Conservation (phyloP, 257 asterid genomes). For the Salvia splendens region DNA sequence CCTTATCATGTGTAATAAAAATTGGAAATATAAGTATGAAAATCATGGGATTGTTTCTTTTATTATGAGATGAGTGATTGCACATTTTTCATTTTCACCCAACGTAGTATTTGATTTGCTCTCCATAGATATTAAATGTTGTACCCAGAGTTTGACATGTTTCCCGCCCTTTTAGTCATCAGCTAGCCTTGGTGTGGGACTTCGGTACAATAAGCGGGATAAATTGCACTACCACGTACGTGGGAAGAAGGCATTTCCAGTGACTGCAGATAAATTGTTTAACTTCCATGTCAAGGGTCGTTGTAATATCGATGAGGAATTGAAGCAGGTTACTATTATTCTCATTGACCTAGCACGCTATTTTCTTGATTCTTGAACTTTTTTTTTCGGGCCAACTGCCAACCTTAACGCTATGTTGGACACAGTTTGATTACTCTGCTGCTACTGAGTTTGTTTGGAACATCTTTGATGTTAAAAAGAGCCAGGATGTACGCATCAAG, state of each 20-base stretch:
- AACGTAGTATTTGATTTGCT: neutral
- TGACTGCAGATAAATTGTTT: conserved; percentile 51
- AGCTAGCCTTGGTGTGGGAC: conserved; percentile 62
- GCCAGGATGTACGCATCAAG: conserved; percentile 79
- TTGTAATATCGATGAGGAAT: conserved; percentile 56
- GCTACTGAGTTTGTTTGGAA: conserved; percentile 77
- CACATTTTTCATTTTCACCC: neutral
- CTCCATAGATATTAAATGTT: too few relatives aligned
- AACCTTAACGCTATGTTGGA: conserved; percentile 6
- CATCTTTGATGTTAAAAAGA: conserved; percentile 59
- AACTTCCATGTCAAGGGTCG: conserved; percentile 72
- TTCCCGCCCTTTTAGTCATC: conserved; percentile 44
- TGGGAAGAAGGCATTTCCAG: conserved; percentile 69
- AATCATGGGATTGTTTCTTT: neutral
- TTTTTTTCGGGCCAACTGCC: too few relatives aligned
- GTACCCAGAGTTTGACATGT: conserved; percentile 25
- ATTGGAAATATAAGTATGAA: neutral
- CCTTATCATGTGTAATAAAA: neutral
- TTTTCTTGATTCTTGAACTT: too few relatives aligned
- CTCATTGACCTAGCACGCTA: neutral
- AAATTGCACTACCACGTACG: conserved; percentile 60
- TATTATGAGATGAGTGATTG: neutral
- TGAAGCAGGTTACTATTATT: conserved; percentile 50
- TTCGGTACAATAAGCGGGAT: conserved; percentile 54
- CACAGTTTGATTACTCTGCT: conserved; percentile 62